Conservation (phyloP, 768 basidiomycete species). For the Phlebiopsis flavidoalba region DNA sequence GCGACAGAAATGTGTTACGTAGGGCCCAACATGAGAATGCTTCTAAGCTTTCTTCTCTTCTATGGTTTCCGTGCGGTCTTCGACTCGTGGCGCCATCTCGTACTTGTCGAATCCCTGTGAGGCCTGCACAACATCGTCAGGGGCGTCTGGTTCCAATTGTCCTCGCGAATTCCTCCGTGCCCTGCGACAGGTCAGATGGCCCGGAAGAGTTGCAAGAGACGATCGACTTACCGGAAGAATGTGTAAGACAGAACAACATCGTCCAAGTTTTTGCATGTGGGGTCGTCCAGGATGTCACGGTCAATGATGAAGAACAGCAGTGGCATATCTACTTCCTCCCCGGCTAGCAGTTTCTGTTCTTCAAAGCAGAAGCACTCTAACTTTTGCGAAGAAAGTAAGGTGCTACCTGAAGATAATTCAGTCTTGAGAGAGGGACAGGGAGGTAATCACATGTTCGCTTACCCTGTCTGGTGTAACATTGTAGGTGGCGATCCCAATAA, state of each 20-base stretch:
- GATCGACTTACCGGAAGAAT: conserved; percentile 79
- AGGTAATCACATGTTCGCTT: conserved; percentile 23
- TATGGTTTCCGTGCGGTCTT: conserved; percentile 19
- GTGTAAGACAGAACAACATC: conserved; percentile 95
- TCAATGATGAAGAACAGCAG: conserved; percentile 94
- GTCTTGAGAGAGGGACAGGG: not conserved
- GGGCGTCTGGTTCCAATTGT: conserved; percentile 87
- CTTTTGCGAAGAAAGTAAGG: conserved; percentile 98
- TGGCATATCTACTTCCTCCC: conserved; percentile 97
- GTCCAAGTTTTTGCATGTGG: conserved; percentile 77
- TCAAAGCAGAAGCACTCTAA: conserved; percentile 99
- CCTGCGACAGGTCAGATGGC: conserved; percentile 33
- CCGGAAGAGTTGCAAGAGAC: not conserved
- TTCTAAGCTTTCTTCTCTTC: not conserved
- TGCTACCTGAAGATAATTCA: conserved; percentile 60
- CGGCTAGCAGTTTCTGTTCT: conserved; percentile 90
- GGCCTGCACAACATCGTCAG: conserved; percentile 69
- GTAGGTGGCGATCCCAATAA: conserved; percentile 98
- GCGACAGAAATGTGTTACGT: not conserved
- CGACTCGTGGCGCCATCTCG: conserved; percentile 38
- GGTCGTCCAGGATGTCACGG: conserved; percentile 93
- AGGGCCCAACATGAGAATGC: not conserved
- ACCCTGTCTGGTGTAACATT: conserved; percentile 98
- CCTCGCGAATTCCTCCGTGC: conserved; percentile 83
- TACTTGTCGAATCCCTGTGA: conserved; percentile 74